Percentiles rank a stretch among this genome's conserved stretches.
Evolutionary conservation across 176 grass and related monocot genomes (phyloP).

Genomic region (Bonia amplexicaulis): DNA sequence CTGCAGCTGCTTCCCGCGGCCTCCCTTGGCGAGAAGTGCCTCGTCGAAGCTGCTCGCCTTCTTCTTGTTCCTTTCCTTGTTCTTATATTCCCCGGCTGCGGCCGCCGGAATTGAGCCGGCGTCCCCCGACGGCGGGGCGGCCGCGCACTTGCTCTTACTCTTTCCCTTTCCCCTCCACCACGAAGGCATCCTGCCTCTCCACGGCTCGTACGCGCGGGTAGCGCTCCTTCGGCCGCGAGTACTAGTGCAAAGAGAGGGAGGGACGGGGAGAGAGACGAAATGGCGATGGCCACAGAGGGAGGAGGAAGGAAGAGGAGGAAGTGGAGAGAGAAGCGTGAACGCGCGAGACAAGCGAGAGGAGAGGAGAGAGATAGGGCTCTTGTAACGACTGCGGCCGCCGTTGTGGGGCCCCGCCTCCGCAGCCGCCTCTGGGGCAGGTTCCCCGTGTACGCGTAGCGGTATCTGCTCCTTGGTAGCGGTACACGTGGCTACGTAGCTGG

Average conservation of each 20-base stretch:
- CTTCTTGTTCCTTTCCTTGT: slow-evolving; percentile 27
- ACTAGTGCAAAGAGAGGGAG: not conserved
- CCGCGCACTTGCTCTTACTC: not conserved
- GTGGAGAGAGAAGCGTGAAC: slow-evolving; percentile 19
- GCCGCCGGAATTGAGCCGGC: not conserved
- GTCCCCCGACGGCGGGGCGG: not conserved
- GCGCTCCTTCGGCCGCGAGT: not conserved
- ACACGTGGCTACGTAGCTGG: too few relatives aligned
- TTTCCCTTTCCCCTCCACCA: slow-evolving; percentile 62
- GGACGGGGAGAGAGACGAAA: not conserved
- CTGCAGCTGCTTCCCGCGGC: not conserved
- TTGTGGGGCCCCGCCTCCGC: not conserved
- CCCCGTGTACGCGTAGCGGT: not conserved
- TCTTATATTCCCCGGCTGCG: not conserved
- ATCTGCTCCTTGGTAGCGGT: too few relatives aligned
- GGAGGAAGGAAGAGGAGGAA: not conserved
- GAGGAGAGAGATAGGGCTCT: not conserved
- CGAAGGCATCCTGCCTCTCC: slow-evolving; percentile 37
- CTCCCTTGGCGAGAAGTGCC: not conserved
- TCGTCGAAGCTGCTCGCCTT: slow-evolving; percentile 67
- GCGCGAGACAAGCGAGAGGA: not conserved
- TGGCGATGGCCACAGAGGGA: not conserved
- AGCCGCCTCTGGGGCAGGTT: not conserved
- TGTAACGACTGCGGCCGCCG: slow-evolving; percentile 42
- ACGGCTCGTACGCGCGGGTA: not conserved